phyloP scores from a whole-genome alignment of 352 stramenopile genomes.

The Phytopythium boreale region DNA sequence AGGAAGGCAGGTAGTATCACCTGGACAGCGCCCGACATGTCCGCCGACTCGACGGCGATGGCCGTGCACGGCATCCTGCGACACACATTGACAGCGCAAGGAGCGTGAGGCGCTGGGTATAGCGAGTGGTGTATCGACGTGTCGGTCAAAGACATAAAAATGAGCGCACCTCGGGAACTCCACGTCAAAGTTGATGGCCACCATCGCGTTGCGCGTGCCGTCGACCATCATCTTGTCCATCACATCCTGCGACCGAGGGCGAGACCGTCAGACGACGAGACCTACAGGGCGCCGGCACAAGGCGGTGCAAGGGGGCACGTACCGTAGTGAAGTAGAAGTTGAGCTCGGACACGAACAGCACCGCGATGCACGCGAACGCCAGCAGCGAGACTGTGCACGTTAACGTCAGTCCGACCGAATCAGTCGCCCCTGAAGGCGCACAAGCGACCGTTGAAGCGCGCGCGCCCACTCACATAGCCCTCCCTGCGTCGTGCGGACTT shows the following conservation, averaged over 20 bases:
- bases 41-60: slow-evolving; percentile 64
- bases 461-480: slow-evolving; percentile 53
- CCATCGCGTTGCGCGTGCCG: slow-evolving; percentile 56
- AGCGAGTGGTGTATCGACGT: too few species aligned
- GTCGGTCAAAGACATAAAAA: too few species aligned
- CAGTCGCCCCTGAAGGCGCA: neutral
- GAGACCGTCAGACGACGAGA: neutral
- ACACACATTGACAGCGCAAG: neutral
- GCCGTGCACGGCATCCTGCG: slow-evolving; percentile 73
- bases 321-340: slow-evolving; percentile 72
- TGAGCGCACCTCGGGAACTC: slow-evolving; percentile 66
- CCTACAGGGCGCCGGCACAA: neutral
- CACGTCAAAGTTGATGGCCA: slow-evolving; percentile 80
- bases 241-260: slow-evolving; percentile 39
- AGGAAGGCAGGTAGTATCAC: slow-evolving; percentile 14
- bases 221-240: slow-evolving; percentile 87
- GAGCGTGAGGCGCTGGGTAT: neutral
- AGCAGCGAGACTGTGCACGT: slow-evolving; percentile 62
- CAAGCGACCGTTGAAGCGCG: neutral
- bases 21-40: slow-evolving; percentile 66
- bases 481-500: slow-evolving; percentile 79
- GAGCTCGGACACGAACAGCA: slow-evolving; percentile 73
- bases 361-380: slow-evolving; percentile 59
- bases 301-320: neutral
- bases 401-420: neutral